Percentiles rank a stretch among this genome's conserved stretches.
Evolutionary conservation across 2,329 filamentous ascomycete species (phyloP).

Genomic region (Fusarium paranaense): DNA sequence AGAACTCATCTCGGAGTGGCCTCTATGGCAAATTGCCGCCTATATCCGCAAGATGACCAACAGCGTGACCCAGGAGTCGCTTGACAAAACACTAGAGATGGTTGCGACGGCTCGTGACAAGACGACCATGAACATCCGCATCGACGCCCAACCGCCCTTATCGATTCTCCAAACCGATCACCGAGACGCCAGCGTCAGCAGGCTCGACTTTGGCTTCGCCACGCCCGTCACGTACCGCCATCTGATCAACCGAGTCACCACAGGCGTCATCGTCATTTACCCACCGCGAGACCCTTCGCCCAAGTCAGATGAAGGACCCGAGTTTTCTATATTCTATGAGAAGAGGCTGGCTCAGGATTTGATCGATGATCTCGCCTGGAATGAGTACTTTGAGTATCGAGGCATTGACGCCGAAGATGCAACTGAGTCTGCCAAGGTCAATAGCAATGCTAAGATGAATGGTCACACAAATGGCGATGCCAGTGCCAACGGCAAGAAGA

Average conservation of each 20-base stretch:
- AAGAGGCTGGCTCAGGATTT: conserved; percentile 46
- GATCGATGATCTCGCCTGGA: conserved; percentile 51
- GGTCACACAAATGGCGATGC: neutral
- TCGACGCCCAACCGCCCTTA: conserved; percentile 52
- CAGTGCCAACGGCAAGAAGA: neutral
- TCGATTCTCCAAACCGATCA: conserved; percentile 51
- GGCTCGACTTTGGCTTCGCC: conserved; percentile 52
- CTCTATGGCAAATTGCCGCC: conserved; percentile 49
- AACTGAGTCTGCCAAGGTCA: neutral
- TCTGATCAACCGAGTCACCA: conserved; percentile 45
- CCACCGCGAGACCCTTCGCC: conserved; percentile 42
- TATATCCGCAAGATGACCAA: conserved; percentile 54
- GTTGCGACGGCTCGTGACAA: conserved; percentile 54
- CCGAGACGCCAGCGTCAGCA: conserved; percentile 46
- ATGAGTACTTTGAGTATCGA: conserved; percentile 52
- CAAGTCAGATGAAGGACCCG: conserved; percentile 50
- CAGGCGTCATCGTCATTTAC: conserved; percentile 47
- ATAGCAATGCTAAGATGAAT: neutral
- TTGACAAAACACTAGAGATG: conserved; percentile 45
- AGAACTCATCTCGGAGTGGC: conserved; percentile 51
- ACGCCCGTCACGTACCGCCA: conserved; percentile 49
- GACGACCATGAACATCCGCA: conserved; percentile 46
- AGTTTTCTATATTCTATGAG: conserved; percentile 51
- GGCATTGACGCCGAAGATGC: conserved; percentile 46
- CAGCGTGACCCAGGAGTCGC: conserved; percentile 46